These are phyloP conservation scores for Polyporus tsugae DNA, from an alignment of 1,284 basidiomycete genomes.

Conservation along the genomic window DNA sequence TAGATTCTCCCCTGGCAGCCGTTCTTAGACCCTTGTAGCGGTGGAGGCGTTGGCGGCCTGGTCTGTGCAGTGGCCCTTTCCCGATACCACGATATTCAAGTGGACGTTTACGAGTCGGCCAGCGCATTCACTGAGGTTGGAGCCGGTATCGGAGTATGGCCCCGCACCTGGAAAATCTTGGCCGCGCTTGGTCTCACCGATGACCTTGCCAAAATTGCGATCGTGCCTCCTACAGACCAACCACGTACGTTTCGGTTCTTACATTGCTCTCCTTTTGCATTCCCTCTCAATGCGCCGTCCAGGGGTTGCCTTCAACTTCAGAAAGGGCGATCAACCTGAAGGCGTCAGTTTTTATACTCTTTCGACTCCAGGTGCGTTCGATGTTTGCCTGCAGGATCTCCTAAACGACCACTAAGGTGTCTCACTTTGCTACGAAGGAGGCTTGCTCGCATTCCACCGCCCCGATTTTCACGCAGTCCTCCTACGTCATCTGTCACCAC, in stretches of 20 bases:
- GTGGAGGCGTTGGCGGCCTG: slow-evolving; percentile 51
- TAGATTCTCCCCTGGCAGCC: not conserved
- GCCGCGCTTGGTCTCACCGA: slow-evolving; percentile 42
- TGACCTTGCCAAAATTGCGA: slow-evolving; percentile 37
- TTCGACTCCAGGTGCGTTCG: slow-evolving; percentile 41
- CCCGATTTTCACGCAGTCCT: slow-evolving; percentile 53
- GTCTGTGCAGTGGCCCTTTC: slow-evolving; percentile 48
- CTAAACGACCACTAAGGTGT: slow-evolving; percentile 9
- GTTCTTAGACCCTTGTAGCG: slow-evolving; percentile 31
- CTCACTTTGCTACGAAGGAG: slow-evolving; percentile 41
- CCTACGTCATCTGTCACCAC: slow-evolving; percentile 43
- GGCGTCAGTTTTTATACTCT: slow-evolving; percentile 42
- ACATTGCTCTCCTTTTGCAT: not conserved
- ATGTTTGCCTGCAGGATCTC: not conserved
- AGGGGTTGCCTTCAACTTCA: slow-evolving; percentile 40
- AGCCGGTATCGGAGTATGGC: slow-evolving; percentile 49
- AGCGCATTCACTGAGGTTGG: slow-evolving; percentile 45
- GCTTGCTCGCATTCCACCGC: slow-evolving; percentile 51
- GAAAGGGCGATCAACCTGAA: slow-evolving; percentile 45
- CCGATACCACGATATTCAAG: slow-evolving; percentile 41
- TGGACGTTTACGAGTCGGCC: slow-evolving; percentile 51
- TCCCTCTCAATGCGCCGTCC: slow-evolving; percentile 27
- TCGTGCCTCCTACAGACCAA: slow-evolving; percentile 34
- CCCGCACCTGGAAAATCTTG: slow-evolving; percentile 44
- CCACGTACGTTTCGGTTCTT: slow-evolving; percentile 31